Base-by-base conservation (phyloP, 1,284 basidiomycete genomes). In the Phellopilus nigrolimitatus region DNA sequence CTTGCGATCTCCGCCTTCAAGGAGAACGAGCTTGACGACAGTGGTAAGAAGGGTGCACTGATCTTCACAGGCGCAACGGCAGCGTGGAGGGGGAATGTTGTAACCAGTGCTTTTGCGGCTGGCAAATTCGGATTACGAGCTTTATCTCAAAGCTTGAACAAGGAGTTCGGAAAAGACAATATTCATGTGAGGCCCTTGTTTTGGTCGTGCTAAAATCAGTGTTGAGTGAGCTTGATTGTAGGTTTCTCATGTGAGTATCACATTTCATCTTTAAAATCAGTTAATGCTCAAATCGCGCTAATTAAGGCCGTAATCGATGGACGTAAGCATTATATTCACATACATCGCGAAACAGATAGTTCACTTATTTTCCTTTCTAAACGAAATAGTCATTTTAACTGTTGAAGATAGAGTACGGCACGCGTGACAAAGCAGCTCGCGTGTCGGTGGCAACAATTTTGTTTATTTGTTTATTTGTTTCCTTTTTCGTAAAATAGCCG, bases 61-160 rank as follows among this genome's bases (percentile, higher is more conserved):
- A 61, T 68, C 42, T 62, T 67, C 50, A 67, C 66, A 17, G 63
- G 63, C 12, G 66, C 66, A 19, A 68, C 66, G 5, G 55, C 59
- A 2, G 60, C 64, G 1, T 56, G 50, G 55, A 51, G 66, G 27
- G 66, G 66, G 2, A 61, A 61, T 19, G 51, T 50, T 12, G 56
- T 50, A 1, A 65, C 64, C 9, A 60, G 63, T 1, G 63, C 63
- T 4, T 66, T 68, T 30, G 61, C 66, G 2, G 66, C 65, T 1
- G 66, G 66, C 3, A 68, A 68, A 49, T 62, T 63, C 33, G 66
- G 63, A 3, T 41, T 64, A 40, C 39, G 64, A 4, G 62, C 64
- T 17, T 46, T 68, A 13, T 54, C 55, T 17, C 62, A 68, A 55
- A 62, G 60, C 7, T 55, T 68, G 34, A 63, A 64, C n/a, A 60